Conservation (phyloP, 768 basidiomycete species). For the Agaricus bisporus region DNA sequence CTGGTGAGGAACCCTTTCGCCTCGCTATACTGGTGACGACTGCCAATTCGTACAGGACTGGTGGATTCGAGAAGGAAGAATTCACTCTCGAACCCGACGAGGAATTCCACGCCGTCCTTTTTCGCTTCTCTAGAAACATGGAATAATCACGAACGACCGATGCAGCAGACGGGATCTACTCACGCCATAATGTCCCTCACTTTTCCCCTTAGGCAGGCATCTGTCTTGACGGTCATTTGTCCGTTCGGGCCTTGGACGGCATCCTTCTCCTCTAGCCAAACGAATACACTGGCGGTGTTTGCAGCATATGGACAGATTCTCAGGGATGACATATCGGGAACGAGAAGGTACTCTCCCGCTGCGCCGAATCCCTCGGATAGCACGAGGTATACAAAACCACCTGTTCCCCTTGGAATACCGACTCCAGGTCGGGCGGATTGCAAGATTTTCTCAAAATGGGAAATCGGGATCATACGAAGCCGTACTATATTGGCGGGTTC, state of each 20-base stretch:
- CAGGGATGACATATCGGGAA: constrained; percentile 48
- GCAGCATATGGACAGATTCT: constrained; percentile 51
- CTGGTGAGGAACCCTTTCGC: constrained; percentile 37
- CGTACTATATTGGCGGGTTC: constrained; percentile 56
- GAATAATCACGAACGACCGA: not conserved
- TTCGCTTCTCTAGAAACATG: not conserved
- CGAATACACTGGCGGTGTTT: constrained; percentile 57
- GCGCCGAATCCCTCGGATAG: constrained; percentile 43
- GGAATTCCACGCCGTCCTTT: constrained; percentile 35
- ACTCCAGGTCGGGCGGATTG: constrained; percentile 47
- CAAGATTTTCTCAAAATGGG: constrained; percentile 50
- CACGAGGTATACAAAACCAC: constrained; percentile 47
- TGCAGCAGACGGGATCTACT: constrained; percentile 13
- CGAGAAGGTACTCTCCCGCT: constrained; percentile 56
- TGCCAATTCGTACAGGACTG: constrained; percentile 26
- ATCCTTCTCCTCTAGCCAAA: constrained; percentile 59
- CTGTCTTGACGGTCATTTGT: constrained; percentile 31
- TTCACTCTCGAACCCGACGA: constrained; percentile 67
- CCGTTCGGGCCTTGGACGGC: constrained; percentile 28
- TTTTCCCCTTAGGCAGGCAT: constrained; percentile 56
- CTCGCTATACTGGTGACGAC: constrained; percentile 39
- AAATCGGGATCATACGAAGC: constrained; percentile 51
- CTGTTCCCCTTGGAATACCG: constrained; percentile 32
- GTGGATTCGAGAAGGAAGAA: constrained; percentile 52
- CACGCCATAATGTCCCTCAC: constrained; percentile 50